Conservation (phyloP, 75 land plant genomes). For the Isoetes taiwanensis region DNA sequence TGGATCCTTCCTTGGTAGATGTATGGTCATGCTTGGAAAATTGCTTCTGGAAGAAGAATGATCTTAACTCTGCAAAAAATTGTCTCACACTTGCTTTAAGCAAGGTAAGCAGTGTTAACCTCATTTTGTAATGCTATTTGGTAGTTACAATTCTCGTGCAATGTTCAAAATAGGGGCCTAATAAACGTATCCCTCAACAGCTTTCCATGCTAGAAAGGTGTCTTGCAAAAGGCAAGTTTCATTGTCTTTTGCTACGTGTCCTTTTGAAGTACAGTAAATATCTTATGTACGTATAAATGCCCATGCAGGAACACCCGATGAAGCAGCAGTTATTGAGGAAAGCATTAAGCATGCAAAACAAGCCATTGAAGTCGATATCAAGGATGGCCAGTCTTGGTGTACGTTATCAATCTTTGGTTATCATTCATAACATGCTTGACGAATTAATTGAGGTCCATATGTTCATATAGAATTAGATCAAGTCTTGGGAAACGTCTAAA, state of each 20-base stretch:
- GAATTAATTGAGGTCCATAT: too few species aligned
- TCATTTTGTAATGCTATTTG: neutral
- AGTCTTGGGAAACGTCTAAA: too few species aligned
- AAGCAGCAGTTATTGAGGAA: slow-evolving; percentile 55
- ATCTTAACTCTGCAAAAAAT: slow-evolving; percentile 60
- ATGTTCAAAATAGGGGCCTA: slow-evolving; percentile 66
- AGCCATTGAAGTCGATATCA: slow-evolving; percentile 78
- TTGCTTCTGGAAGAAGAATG: slow-evolving; percentile 97
- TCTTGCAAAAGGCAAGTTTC: slow-evolving; percentile 66
- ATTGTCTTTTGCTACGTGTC: too few species aligned
- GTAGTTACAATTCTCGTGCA: too few species aligned
- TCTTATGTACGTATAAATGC: neutral
- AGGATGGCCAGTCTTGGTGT: slow-evolving; percentile 99
- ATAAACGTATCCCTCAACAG: slow-evolving; percentile 67
- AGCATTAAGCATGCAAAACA: slow-evolving; percentile 88
- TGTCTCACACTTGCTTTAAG: slow-evolving; percentile 53
- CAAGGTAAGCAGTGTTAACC: slow-evolving; percentile 62
- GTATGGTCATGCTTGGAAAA: slow-evolving; percentile 88
- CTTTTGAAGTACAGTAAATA: too few species aligned
- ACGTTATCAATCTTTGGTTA: slow-evolving; percentile 18
- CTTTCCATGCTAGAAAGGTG: slow-evolving; percentile 90
- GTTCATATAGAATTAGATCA: too few species aligned
- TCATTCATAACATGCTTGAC: too few species aligned
- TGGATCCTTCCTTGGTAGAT: slow-evolving; percentile 85
- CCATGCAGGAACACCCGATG: slow-evolving; percentile 40